Base-by-base conservation (phyloP, 1,284 basidiomycete genomes). In the Trichosporon ovoides region DNA sequence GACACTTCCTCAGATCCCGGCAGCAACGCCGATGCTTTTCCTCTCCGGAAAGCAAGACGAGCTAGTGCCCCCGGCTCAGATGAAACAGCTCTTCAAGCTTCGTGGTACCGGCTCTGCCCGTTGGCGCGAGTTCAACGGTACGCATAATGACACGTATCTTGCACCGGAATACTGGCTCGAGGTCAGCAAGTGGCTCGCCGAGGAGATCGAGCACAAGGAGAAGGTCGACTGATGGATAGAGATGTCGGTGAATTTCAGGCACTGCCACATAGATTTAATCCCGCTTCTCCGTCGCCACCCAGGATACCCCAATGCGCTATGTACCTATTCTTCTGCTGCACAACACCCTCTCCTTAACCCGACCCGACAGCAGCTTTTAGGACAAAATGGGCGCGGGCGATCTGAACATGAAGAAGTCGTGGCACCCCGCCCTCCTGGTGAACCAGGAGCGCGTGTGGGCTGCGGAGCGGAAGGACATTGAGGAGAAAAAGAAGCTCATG, bases 391-490 rank as follows among this genome's bases (percentile, higher is more conserved):
- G 92, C 84, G 90, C 90, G 63, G 90, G 90, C 66, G 76, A 78
- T 70, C 67, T 73, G 37, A 74, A 75, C 62, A 72, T 73, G 92
- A 97, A 96, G 79, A 94, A 95, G 84, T 91, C 91, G 66, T 97
- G 94, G 93, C 61, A 97, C 78, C 91, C 92, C 83, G 88, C 95
- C 83, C 89, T 97, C 80, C 80, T 95, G 80, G 91, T 91, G 77
- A 96, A 97, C 81, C 94, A 98, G 87, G 92, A 97, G 86, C 86
- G 88, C 83, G 95, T 98, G 70, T 98, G 96, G 95, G 85, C 97
- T 63, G 89, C 95, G 78, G 95, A 98, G 80, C 92, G 96, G 84
- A 88, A 90, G 74, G 92, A 92, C 59, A 85, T 94, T 56, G 95
- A 95, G 72, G 95, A 98, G 78, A 96, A 95, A 81, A 98, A 97